Base-by-base conservation (phyloP, 768 basidiomycete species). In the Tricholomella constricta region DNA sequence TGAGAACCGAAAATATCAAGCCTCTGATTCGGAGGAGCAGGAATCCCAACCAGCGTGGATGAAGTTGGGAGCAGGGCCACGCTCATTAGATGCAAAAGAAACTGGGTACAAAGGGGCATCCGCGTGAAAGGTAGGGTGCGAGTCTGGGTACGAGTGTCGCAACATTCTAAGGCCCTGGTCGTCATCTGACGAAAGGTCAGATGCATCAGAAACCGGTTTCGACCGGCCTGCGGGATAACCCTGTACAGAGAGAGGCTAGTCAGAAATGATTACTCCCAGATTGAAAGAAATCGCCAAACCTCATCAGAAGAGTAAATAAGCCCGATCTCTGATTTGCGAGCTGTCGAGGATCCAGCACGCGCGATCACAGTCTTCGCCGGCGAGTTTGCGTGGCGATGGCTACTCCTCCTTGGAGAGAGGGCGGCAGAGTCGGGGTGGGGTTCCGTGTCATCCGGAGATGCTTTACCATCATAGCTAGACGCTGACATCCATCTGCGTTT, bases 1-100 rank as follows among this genome's bases (percentile, higher is more conserved):
- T 4, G 7, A 25, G 8, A 27, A 42, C 15, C 15, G 14, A 27
- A 40, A 22, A 19, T 14, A 45, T 57, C 45, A 57, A 49, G 50
- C 45, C 11, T 59, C 57, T 6, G 57, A 59, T n/a, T 59, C 57
- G 26, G 57, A 58, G 10, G 80, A 78, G 36, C 73, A 69, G 61
- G 78, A 78, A 58, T 79, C 83, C 83, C 83, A 85, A 17, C 80
- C 82, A 29, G 80, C 81, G 50, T 79, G 75, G 55, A 80, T 71
- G 47, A 83, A 77, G 63, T 70, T 77, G 25, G 82, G 81, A 20
- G 75, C 77, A 20, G 77, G 72, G 37, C 69, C 69, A 54, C 72
- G 59, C 37, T 69, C 69, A 56, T 72, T 69, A 34, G 65, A 65
- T 42, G 67, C 55, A 54, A 78, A 77, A 31, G 73, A 73, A 52